phyloP scores from a whole-genome alignment of 768 basidiomycete genomes.

The Favolaschia claudopus region DNA sequence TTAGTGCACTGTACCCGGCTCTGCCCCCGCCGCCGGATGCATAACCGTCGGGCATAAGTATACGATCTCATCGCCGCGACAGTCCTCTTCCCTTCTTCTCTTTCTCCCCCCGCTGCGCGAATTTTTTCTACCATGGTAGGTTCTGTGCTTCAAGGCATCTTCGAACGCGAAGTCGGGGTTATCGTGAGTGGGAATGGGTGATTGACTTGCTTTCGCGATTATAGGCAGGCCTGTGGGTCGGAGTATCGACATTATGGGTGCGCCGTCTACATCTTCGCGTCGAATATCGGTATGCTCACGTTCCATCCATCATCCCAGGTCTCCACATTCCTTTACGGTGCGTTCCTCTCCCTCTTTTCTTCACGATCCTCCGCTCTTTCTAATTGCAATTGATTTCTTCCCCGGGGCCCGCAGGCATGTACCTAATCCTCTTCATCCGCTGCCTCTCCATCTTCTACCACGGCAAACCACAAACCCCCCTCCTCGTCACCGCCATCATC shows the following conservation, averaged over 20 bases:
- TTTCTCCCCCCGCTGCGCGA: slow-evolving; percentile 14
- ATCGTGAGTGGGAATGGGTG: no score
- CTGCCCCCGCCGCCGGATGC: no score
- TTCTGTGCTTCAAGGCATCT: not conserved
- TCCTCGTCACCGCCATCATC: slow-evolving; percentile 39
- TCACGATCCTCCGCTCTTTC: not conserved
- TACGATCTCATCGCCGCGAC: not conserved
- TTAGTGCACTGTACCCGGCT: no score
- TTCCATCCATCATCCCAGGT: slow-evolving; percentile 1
- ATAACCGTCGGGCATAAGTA: not conserved
- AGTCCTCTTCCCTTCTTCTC: not conserved
- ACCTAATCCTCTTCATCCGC: slow-evolving; percentile 44
- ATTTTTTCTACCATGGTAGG: slow-evolving; percentile 9
- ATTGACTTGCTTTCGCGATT: no score
- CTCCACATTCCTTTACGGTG: slow-evolving; percentile 36
- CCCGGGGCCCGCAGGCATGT: slow-evolving; percentile 39
- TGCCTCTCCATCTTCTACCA: slow-evolving; percentile 43
- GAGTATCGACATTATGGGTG: slow-evolving; percentile 28
- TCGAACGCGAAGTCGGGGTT: not conserved
- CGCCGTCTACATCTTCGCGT: not conserved
- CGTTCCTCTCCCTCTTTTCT: not conserved
- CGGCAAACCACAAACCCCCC: slow-evolving; percentile 37
- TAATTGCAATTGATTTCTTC: no score
- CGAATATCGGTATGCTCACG: not conserved
- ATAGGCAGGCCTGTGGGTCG: slow-evolving; percentile 29